Evolutionary conservation across 2,329 filamentous ascomycete genomes (phyloP), one percentile per base, ranked within the genome.

Genomic region (Phyllachora maydis): DNA sequence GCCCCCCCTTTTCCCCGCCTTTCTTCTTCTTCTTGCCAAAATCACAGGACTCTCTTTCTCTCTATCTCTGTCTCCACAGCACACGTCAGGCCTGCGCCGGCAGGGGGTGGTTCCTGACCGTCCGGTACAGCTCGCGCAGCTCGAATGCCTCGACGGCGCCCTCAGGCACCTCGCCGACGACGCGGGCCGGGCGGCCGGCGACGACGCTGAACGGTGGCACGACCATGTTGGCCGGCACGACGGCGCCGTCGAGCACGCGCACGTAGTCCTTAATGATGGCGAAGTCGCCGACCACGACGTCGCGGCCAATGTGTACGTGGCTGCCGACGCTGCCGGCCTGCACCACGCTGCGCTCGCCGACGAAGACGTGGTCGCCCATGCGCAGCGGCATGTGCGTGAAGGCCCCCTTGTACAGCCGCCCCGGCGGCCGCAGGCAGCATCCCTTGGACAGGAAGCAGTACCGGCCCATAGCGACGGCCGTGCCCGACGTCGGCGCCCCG

Each of bases 251-350:
- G 34, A 95, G 50, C 19, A 98, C 68, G 44, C 75, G 74, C 22
- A 90, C 81, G 40, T 81, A 90, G 45, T 95, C 88, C 47, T 92
- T 93, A 41, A 95, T 66, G 30, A 93, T 85, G 23, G 73, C 76
- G 46, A 93, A 83, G 35, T 82, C 75, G 27, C 79, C 77, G 23
- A 98, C 59, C 1, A 75, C 72, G 31, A 71, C 78, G 24, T 70
- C 66, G 26, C 62, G 60, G 12, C 82, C 83, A 30, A 98, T 77
- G 42, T 81, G 67, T 10, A 95, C 82, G 48, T 93, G 79, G 35
- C 63, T 81, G 2, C 78, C 77, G 25, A 98, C 67, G 17, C 67
- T 65, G 5, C 82, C 81, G 1, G 85, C 81, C 42, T 88, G 79
- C 18, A 98, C 63, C 18, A 85, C 65, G 18, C 70, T 69, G 16